Evolutionary conservation across 139 green algal genomes (phyloP).

Genomic region (Closterium sp.): DNA sequence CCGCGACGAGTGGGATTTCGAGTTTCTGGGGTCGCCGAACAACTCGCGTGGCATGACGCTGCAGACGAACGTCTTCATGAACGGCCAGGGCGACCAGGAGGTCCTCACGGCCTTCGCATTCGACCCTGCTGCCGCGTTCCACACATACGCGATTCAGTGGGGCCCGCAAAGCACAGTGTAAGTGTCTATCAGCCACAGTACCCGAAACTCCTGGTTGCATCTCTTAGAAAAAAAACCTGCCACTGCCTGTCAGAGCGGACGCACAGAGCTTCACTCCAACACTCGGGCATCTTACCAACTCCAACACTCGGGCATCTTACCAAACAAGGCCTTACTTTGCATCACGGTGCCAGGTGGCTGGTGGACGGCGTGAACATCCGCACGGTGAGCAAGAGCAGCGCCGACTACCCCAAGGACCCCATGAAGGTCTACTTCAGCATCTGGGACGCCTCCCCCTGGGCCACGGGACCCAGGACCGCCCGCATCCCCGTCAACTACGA

Average conservation of each 20-base stretch:
- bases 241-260: too few species aligned
- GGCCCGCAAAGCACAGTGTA: not conserved
- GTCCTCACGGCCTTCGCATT: not conserved
- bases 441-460: conserved; percentile 3
- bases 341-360: not conserved
- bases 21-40: conserved; percentile 30
- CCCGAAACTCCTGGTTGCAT: too few species aligned
- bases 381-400: not conserved
- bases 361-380: not conserved
- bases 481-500: conserved; percentile 9
- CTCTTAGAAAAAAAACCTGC: too few species aligned
- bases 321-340: too few species aligned
- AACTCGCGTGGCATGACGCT: conserved; percentile 14
- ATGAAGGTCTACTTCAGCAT: conserved; percentile 4
- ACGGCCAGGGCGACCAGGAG: conserved; percentile 8
- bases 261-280: not conserved
- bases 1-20: conserved; percentile 33
- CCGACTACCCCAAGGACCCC: not conserved
- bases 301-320: not conserved
- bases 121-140: conserved; percentile 4
- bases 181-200: not conserved
- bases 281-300: not conserved
- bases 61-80: conserved; percentile 34
- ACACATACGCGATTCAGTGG: conserved; percentile 22
- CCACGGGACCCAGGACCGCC: not conserved